Percentiles rank a stretch among this genome's conserved stretches.
Conservation (phyloP, 2,329 filamentous ascomycete genomes). For the Aspergillus aculeatinus region DNA sequence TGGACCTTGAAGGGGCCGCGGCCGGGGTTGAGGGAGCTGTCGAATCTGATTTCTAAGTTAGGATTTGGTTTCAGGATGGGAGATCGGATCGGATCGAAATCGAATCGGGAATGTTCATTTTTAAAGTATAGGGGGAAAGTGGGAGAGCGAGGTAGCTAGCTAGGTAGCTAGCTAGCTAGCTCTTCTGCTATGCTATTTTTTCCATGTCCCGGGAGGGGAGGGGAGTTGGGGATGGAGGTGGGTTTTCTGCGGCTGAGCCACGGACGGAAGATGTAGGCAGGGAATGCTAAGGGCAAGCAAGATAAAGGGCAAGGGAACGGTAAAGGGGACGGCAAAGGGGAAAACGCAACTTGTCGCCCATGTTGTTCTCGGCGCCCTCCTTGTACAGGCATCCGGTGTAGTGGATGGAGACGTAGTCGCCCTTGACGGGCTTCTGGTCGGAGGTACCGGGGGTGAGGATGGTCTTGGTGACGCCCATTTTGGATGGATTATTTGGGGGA, state of each 20-base stretch:
- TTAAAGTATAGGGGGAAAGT: too few relatives aligned
- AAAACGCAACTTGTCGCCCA: conserved; percentile 67
- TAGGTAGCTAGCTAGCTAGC: too few relatives aligned
- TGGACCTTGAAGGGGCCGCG: conserved; percentile 71
- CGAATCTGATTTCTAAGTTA: conserved; percentile 63
- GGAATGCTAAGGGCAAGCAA: too few relatives aligned
- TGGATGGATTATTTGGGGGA: conserved; percentile 15
- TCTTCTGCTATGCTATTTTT: too few relatives aligned
- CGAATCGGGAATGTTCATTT: too few relatives aligned
- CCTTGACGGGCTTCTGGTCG: conserved; percentile 58
- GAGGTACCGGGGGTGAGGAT: conserved; percentile 61
- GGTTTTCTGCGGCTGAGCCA: too few relatives aligned
- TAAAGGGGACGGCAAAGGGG: not conserved
- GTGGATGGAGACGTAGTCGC: conserved; percentile 79
- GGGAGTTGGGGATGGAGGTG: too few relatives aligned
- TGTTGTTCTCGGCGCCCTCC: conserved; percentile 59
- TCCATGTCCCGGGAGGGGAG: too few relatives aligned
- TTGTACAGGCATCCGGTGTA: conserved; percentile 85
- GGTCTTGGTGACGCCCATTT: conserved; percentile 73
- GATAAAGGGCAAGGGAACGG: not conserved
- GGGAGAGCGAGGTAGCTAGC: too few relatives aligned
- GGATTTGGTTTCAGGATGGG: too few relatives aligned
- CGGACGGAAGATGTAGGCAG: too few relatives aligned
- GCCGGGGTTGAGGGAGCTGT: conserved; percentile 72
- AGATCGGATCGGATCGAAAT: too few relatives aligned